Evolutionary conservation across 2,329 filamentous ascomycete species (phyloP), one percentile per base, ranked within the genome.

Genomic region (Claviceps purpurea): DNA sequence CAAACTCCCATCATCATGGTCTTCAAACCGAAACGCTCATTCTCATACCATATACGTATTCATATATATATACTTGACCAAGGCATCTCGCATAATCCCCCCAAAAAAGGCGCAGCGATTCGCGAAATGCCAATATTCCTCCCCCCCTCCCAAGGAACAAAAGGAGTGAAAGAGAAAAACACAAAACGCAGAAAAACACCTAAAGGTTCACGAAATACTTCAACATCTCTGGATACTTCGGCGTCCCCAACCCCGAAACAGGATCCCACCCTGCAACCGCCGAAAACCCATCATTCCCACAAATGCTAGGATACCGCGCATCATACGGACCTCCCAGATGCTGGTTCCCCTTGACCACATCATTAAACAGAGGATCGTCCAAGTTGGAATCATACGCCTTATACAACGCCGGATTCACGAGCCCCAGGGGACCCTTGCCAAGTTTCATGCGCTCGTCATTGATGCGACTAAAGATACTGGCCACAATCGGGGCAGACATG

Each of bases 161-260:
- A n/a, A 18, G n/a, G 10, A 18, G 7, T n/a, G 7, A n/a, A 18
- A 10, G 39, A 4, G n/a, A 40, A 40, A 40, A 3, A 40, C 14
- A 40, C 2, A 16, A 40, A 40, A 16, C 5, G 5, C 5, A 18
- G 39, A 18, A n/a, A 41, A 18, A 8, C 7, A 18, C 14, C 39
- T n/a, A 53, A 20, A 54, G 18, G 3, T 30, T 34, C 11, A 52
- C 13, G 2, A 75, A 75, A 5, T 76, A 77, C 55, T 73, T 67
- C n/a, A 79, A 18, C 50, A 57, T 39, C 3, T 50, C 51, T 1
- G 53, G 55, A 46, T 56, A 59, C 14, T 53, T 56, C 3, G 57
- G 57, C 6, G 56, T 58, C 16, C 57, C 57, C 39, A 58, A 46
- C 6, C 57, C 57, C 7, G 57, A 52, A 3, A 59, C 57, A 3